Evolutionary conservation across 306 rosid species (phyloP).

Genomic region (Fragaria vesca): DNA sequence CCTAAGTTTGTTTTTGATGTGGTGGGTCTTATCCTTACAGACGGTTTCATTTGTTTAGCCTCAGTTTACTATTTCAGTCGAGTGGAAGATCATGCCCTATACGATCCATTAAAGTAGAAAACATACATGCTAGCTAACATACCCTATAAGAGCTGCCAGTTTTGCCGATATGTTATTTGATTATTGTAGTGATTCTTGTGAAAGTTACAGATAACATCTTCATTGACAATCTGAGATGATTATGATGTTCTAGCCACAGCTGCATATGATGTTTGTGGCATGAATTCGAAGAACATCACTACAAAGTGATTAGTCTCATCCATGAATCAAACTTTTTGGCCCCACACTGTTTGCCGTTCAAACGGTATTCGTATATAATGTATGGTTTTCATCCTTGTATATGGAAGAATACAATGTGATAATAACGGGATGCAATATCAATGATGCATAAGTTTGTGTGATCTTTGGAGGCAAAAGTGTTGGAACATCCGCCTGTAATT

Average conservation of each 20-base stretch:
- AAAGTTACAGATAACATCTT: background rate
- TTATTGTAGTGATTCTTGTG: background rate
- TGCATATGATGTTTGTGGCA: background rate
- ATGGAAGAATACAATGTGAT: background rate
- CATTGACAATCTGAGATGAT: background rate
- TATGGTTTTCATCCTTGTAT: background rate
- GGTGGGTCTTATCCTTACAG: constrained; percentile 66
- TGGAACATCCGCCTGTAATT: background rate
- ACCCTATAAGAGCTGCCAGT: background rate
- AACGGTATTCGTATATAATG: background rate
- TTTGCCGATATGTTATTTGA: background rate
- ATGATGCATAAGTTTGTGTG: background rate
- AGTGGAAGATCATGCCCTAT: constrained; percentile 4
- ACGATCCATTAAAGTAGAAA: background rate
- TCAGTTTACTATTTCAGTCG: constrained; percentile 60
- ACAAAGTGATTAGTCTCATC: background rate
- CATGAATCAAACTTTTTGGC: background rate
- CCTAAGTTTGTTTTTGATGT: constrained; percentile 92
- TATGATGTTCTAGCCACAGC: background rate
- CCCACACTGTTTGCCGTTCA: background rate
- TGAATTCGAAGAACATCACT: background rate
- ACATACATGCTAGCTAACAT: background rate
- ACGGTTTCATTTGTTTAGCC: constrained; percentile 64
- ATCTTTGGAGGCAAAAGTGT: background rate
- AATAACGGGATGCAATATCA: background rate